Evolutionary conservation across 768 basidiomycete species (phyloP), one percentile per base, ranked within the genome.

Genomic region (Auricularia cornea): DNA sequence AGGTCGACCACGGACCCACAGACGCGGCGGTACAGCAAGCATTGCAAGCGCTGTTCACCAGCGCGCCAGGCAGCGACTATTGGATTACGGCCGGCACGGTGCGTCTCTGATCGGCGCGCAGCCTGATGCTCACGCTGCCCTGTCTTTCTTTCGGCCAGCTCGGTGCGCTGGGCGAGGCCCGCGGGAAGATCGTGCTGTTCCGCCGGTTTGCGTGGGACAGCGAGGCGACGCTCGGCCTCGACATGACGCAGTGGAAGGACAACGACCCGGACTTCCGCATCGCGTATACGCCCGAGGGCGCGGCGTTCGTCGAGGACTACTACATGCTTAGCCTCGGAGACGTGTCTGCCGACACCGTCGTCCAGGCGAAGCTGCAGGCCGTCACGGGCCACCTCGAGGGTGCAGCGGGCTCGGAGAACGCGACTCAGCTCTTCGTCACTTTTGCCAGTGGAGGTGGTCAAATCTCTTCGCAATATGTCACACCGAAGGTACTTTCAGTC

Each of bases 171-270:
- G 81, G 81, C 2, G 75, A 81, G 70, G 78, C 81, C 1, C 79
- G 83, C 2, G 81, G 81, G 23, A 83, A 82, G 67, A 72, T 82
- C 5, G 79, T 78, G 16, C 77, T 83, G 31, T 76, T 84, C 38
- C 79, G 82, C 62, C 79, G 83, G 5, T 82, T 77, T 69, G 70
- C 72, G 31, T 81, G 78, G 64, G 82, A 81, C 28, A 26, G 54
- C 14, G 30, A 28, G 30, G 81, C 82, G 4, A 28, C 61, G 23
- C 32, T 41, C 29, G 54, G 62, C 23, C 64, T 62, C 26, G 35
- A 57, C 48, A 44, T 65, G 59, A 61, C 65, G 16, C 60, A 66
- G 57, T 83, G 82, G 82, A 77, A 77, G 3, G 82, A 82, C 69
- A 83, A 84, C 65, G 75, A 72, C 26, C 76, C 80, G 28, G 67